These are phyloP conservation scores for Urtica urens DNA, from an alignment of 306 rosid species.

Conservation along the genomic window DNA sequence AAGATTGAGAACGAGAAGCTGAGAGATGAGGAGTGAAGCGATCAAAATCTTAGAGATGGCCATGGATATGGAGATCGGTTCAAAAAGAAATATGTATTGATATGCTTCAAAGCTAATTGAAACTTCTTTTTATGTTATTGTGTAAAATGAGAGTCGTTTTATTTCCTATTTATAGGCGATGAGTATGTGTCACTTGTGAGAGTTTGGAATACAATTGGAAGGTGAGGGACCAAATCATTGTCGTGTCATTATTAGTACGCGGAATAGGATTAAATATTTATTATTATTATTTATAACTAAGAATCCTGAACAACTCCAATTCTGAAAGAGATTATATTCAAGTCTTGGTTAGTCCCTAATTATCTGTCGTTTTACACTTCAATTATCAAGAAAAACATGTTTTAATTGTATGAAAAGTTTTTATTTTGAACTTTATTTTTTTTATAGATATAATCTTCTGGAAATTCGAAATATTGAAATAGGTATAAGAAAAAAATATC, in stretches of 20 bases:
- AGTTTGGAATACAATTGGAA: not conserved
- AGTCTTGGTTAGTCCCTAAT: too few species aligned
- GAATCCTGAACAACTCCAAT: not conserved
- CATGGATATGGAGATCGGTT: conserved; percentile 26
- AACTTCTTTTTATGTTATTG: not conserved
- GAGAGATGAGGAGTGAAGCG: conserved; percentile 26
- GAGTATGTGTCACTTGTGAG: not conserved
- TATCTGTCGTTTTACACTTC: too few species aligned
- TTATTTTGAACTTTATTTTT: too few species aligned
- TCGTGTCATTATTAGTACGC: conserved; percentile 14
- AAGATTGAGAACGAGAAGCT: conserved; percentile 14
- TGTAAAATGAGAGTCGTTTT: conserved; percentile 14
- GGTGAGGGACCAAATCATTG: conserved; percentile 3
- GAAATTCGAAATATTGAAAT: too few species aligned
- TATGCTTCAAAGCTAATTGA: conserved; percentile 18
- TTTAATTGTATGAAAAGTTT: too few species aligned
- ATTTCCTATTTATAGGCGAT: conserved; percentile 37
- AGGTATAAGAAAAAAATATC: too few species aligned
- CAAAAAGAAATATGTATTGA: not conserved
- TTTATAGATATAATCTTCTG: too few species aligned
- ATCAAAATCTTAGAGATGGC: conserved; percentile 30
- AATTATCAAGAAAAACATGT: too few species aligned
- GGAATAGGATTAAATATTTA: conserved; percentile 5
- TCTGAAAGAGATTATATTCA: too few species aligned
- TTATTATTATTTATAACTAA: not conserved